phyloP scores from a whole-genome alignment of 2,329 filamentous ascomycete species.

The Akanthomyces uredinophilus region DNA sequence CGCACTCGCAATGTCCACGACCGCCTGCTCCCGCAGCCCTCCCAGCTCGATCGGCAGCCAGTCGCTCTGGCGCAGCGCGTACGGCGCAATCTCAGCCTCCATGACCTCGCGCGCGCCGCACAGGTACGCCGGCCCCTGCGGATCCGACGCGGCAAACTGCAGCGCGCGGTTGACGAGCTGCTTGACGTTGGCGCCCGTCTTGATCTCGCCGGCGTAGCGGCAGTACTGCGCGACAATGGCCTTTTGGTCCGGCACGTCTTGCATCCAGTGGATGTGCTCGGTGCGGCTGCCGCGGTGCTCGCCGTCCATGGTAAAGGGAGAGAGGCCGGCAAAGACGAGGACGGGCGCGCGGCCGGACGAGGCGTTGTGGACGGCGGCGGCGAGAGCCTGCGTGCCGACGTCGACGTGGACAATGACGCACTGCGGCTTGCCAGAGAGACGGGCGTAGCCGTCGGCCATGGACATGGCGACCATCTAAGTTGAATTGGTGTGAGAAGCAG shows the following conservation, averaged over 20 bases:
- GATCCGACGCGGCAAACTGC: constrained; percentile 73
- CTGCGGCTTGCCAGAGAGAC: constrained; percentile 66
- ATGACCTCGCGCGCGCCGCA: constrained; percentile 75
- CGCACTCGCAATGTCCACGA: constrained; percentile 56
- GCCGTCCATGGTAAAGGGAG: constrained; percentile 71
- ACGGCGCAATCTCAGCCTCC: constrained; percentile 76
- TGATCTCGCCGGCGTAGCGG: constrained; percentile 76
- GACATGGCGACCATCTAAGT: constrained; percentile 74
- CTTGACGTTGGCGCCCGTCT: constrained; percentile 79
- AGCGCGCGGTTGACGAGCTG: constrained; percentile 83
- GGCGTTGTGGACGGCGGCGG: constrained; percentile 74
- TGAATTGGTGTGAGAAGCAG: neutral
- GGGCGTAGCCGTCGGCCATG: constrained; percentile 77
- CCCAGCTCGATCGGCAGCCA: constrained; percentile 69
- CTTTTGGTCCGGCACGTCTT: constrained; percentile 78
- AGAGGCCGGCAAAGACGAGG: constrained; percentile 72
- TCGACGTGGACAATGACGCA: constrained; percentile 77
- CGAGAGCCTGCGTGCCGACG: constrained; percentile 74
- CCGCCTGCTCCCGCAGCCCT: constrained; percentile 47
- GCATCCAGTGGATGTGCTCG: constrained; percentile 84
- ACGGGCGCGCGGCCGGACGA: constrained; percentile 69
- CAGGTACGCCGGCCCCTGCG: constrained; percentile 75
- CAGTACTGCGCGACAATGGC: constrained; percentile 81
- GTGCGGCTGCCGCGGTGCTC: constrained; percentile 73
- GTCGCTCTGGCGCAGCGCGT: constrained; percentile 59